phyloP scores from a whole-genome alignment of 345 rosid species.

The Eutrema japonicum region DNA sequence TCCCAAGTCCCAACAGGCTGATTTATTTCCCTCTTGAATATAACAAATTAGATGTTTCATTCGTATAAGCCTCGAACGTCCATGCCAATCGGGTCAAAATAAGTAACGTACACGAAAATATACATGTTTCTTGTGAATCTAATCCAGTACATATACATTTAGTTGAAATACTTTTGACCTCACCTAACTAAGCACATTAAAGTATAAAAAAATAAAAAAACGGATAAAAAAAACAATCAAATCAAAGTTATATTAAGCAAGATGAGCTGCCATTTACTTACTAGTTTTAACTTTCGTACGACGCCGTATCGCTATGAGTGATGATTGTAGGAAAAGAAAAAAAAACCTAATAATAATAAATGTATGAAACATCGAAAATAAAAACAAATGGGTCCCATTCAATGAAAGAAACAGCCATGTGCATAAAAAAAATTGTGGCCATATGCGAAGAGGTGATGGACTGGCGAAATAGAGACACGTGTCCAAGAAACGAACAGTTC shows the following conservation, averaged over 20 bases:
- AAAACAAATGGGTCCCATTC: conserved; percentile 4
- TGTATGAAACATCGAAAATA: neutral
- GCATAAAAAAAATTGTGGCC: conserved; percentile 29
- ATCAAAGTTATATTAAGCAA: neutral
- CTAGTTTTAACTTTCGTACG: no score
- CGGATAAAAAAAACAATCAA: neutral
- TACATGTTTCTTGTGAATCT: conserved; percentile 6
- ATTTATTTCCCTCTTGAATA: neutral
- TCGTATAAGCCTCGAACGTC: conserved; percentile 19
- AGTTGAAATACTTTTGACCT: neutral
- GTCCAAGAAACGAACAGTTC: conserved; percentile 26
- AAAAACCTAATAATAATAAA: neutral
- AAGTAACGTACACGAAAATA: conserved; percentile 32
- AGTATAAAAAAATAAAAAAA: neutral
- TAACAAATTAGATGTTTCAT: conserved; percentile 5
- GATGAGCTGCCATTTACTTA: conserved; percentile 7
- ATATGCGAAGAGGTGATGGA: conserved; percentile 23
- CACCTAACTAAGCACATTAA: neutral
- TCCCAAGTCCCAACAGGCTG: neutral
- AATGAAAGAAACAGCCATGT: conserved; percentile 28
- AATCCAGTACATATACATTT: conserved; percentile 2
- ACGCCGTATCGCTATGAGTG: no score
- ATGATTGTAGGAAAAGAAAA: no score
- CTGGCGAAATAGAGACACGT: neutral
- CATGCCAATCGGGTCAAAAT: conserved; percentile 17